These are phyloP conservation scores for Phytophthora boehmeriae DNA, from an alignment of 352 stramenopile species.

Conservation along the genomic window DNA sequence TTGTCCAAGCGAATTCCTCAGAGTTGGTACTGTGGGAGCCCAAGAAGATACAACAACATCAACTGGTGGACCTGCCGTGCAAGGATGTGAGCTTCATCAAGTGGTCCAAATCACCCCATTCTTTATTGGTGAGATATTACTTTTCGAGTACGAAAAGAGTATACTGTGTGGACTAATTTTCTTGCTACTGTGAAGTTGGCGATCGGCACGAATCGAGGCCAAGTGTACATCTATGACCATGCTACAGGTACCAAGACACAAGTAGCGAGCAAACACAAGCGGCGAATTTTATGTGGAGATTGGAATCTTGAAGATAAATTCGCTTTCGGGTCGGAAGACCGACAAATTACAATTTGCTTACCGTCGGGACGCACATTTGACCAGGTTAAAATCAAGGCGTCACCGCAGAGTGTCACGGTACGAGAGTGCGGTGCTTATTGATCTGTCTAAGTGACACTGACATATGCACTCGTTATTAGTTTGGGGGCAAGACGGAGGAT, in stretches of 20 bases:
- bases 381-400: conserved; percentile 81
- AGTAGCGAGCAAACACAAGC: conserved; percentile 79
- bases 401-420: conserved; percentile 70
- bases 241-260: conserved; percentile 53
- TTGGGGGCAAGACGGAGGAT: conserved; percentile 73
- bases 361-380: conserved; percentile 68
- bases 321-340: conserved; percentile 78
- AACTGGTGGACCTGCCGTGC: conserved; percentile 70
- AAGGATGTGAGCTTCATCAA: conserved; percentile 82
- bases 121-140: conserved; percentile 44
- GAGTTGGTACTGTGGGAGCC: conserved; percentile 77
- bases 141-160: not conserved
- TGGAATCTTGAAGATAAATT: conserved; percentile 87
- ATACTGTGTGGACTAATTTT: conserved; percentile 5
- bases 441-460: too few relatives aligned
- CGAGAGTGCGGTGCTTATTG: not conserved
- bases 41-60: conserved; percentile 62
- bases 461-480: conserved; percentile 34
- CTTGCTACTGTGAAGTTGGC: conserved; percentile 40
- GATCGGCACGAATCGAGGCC: conserved; percentile 72
- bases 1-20: conserved; percentile 78
- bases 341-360: conserved; percentile 80
- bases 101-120: conserved; percentile 75
- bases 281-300: conserved; percentile 76
- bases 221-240: conserved; percentile 85